Conservation (phyloP, 306 rosid genomes). For the apple (Malus domestica) region ASM211411v1 NC_041803.1:3222001-3222500, state of each 20-base stretch:
- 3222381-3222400: no score
- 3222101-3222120: background rate
- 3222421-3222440: background rate
- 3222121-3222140: background rate
- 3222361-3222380: background rate
- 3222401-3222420: background rate
- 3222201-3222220: no score
- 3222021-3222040: background rate
- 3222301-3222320: accelerated
- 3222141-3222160: no score
- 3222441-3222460: background rate
- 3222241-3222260: background rate
- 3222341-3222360: background rate
- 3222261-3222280: background rate
- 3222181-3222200: background rate
- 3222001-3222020: background rate
- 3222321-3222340: background rate
- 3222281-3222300: background rate
- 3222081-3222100: background rate
- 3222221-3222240: no score
- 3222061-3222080: background rate
- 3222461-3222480: background rate
- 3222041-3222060: background rate
- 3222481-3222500: background rate
- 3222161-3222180: accelerated